Conservation (phyloP, 1,284 basidiomycete species). For the Blastosporella zonata region DNA sequence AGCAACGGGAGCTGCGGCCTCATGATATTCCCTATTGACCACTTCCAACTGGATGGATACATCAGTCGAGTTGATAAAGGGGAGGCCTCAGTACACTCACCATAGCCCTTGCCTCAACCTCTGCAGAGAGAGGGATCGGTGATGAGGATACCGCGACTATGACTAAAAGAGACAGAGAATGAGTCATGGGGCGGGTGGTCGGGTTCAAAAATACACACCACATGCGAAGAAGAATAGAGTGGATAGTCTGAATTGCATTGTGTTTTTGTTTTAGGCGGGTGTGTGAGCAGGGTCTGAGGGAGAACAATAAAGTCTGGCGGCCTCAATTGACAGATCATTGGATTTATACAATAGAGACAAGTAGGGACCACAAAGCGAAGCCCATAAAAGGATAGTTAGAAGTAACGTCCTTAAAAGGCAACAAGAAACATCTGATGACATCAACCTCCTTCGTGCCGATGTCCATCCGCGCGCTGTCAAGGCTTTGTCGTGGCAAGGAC, state of each 20-base stretch:
- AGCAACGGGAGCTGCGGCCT: conserved; percentile 17
- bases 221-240: conserved; percentile 25
- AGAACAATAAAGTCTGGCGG: conserved; percentile 17
- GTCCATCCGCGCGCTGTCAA: not conserved
- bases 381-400: conserved; percentile 19
- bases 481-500: conserved; percentile 7
- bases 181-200: not conserved
- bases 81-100: conserved; percentile 18
- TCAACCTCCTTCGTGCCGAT: not conserved
- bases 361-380: conserved; percentile 20
- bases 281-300: not conserved
- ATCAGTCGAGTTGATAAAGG: not conserved
- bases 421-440: not conserved
- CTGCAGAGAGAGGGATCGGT: conserved; percentile 28
- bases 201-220: conserved; percentile 21
- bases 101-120: conserved; percentile 20
- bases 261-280: not conserved
- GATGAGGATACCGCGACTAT: conserved; percentile 23
- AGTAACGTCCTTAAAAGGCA: conserved; percentile 20
- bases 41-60: conserved; percentile 1
- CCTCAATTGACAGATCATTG: not conserved
- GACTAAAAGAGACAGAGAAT: not conserved
- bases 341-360: conserved; percentile 11
- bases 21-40: conserved; percentile 5
- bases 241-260: conserved; percentile 30